Evolutionary conservation across 805 yeast species (phyloP), one percentile per base, ranked within the genome.

Genomic region (Saturnispora serradocipensis): DNA sequence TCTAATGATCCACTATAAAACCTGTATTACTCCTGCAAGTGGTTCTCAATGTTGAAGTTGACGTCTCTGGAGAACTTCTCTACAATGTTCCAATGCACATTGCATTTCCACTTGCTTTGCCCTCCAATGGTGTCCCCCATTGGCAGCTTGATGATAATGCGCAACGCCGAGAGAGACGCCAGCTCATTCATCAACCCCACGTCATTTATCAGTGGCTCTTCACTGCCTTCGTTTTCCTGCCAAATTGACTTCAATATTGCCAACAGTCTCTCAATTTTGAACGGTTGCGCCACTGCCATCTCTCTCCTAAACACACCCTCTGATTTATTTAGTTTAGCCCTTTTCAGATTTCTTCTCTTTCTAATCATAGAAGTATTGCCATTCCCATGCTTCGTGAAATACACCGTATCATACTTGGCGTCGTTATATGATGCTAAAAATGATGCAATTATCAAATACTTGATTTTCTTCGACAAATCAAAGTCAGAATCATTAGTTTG

Each of bases 341-440:
- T 57, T 43, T 59, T 58, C 20, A 59, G 43, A 32, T 53, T 59
- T 28, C 62, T 73, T 4, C 70, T 61, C 24, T 67, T 61, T 49
- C 75, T 67, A 10, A 72, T 72, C 18, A 68, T 68, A 49, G 73
- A 66, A 8, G 42, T 38, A 38, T 20, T 38, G 18, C 73, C 70
- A 13, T 75, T 78, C 55, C 73, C 78, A 43, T 84, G 70, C 54
- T 75, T 80, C 32, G 96, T 84, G 60, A 87, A 90, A 49, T 78
- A 70, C 48, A 80, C 76, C 59, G 81, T 69, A 65, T 89, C 97
- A 60, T 76, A 76, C 54, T 79, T 77, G 2, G 84, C 81, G 30
- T 84, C 86, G 51, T 81, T 78, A 61, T 78, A 86, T 0, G 96
- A 88, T 0, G 96, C 95, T 46, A 89, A 68, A 63, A 85, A 90